Evolutionary conservation across 192 early-diverging fungal species (phyloP), one percentile per base, ranked within the genome.

Genomic region (Backusella morwellensis): DNA sequence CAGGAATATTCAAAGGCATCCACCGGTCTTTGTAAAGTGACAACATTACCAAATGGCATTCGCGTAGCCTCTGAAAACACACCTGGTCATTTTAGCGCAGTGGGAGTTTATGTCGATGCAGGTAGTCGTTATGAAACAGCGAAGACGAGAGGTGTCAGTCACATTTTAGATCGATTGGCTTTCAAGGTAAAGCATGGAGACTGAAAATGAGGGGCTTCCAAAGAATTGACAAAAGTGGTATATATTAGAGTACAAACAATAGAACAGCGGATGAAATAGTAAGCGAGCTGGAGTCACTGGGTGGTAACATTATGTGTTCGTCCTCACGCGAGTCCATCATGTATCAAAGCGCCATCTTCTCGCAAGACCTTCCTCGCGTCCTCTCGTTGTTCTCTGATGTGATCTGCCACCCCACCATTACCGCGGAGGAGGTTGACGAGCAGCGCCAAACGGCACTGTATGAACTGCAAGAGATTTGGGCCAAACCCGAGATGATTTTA

Each of bases 311-410:
- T 17, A 91, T 94, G 86, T 93, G 96, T 73, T 94, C 96, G 21
- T 92, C 92, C 63, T 93, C 95, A 26, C 91, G 97, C 36, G 98
- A 99, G 80, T 88, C 93, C 69, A 96, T 99, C 83, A 95, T 97
- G 91, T 99, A 98, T 81, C 97, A 97, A 80, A 92, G 94, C 6
- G 91, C 95, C 6, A 91, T 99, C 29, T 96, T 99, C 78, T 90
- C 88, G 4, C 89, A 95, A 76, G 95, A 97, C 82, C 76, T 97
- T 26, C 80, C 84, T 1, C 85, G 88, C 21, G 90, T 95, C n/a
- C 66, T 97, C 42, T 74, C 86, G 15, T 84, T 97, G 26, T 89
- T 98, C 76, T 89, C 93, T 0, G 91, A 97, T 67, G 93, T 95
- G 8, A 91, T 97, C 29, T 87, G 91, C 74, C 90, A 91, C 68